These are phyloP conservation scores for Orbilia oligospora DNA, from an alignment of 2,329 filamentous ascomycete genomes.

Conservation along the genomic window DNA sequence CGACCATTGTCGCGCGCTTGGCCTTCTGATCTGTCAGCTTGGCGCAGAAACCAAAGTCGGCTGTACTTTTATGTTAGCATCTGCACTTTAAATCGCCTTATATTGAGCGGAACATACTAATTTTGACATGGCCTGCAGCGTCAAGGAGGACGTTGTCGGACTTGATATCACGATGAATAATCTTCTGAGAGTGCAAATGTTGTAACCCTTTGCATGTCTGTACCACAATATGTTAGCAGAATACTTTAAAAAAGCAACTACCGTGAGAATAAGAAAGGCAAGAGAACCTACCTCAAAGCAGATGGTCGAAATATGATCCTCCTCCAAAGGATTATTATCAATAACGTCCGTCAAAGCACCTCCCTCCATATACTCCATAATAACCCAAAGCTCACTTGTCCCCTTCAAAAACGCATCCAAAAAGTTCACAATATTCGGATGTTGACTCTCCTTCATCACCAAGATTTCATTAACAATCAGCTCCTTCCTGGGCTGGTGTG, in stretches of 20 bases:
- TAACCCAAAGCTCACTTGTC: constrained; percentile 98
- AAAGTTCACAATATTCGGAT: constrained; percentile 99
- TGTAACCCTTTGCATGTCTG: constrained; percentile 96
- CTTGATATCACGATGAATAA: constrained; percentile 99
- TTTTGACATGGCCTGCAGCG: constrained; percentile 95
- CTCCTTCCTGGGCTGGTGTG: constrained; percentile 96
- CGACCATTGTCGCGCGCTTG: constrained; percentile 99
- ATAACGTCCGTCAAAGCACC: constrained; percentile 98
- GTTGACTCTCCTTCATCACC: constrained; percentile 99
- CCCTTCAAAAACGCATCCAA: constrained; percentile 96
- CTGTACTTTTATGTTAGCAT: constrained; percentile 69
- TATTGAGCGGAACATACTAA: constrained; percentile 76
- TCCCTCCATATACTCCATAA: constrained; percentile 99
- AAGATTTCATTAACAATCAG: constrained; percentile 99
- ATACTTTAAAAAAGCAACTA: constrained; percentile 8
- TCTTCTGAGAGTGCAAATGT: constrained; percentile 94
- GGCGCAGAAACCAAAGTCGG: constrained; percentile 98
- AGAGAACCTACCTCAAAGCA: constrained; percentile 85
- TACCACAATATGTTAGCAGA: constrained; percentile 26
- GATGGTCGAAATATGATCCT: constrained; percentile 98
- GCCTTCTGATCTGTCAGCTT: constrained; percentile 97
- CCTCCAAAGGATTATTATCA: constrained; percentile 96
- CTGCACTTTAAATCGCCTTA: not conserved
- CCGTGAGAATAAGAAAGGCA: not conserved
- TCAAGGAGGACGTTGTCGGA: constrained; percentile 97